These are phyloP conservation scores for Fusarium penzigii DNA, from an alignment of 2,329 filamentous ascomycete genomes.

Conservation along the genomic window DNA sequence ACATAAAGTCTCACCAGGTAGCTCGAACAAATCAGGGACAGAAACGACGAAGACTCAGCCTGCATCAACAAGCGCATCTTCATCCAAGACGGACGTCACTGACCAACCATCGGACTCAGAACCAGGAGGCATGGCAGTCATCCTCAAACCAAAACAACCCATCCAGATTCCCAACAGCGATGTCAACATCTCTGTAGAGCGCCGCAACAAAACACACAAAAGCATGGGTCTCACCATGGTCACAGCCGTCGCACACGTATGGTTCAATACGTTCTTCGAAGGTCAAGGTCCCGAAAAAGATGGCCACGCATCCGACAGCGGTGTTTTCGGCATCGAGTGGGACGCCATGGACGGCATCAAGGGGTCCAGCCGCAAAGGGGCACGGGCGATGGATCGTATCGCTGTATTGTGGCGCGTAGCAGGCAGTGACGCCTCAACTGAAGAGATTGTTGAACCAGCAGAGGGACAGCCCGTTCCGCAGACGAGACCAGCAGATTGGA, in stretches of 20 bases:
- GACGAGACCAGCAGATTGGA: constrained; percentile 73
- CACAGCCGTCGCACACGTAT: constrained; percentile 89
- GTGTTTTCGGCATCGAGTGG: constrained; percentile 60
- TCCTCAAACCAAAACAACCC: constrained; percentile 71
- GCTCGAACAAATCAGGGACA: constrained; percentile 13
- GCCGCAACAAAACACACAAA: constrained; percentile 76
- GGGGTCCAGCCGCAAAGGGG: constrained; percentile 80
- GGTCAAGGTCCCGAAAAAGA: constrained; percentile 70
- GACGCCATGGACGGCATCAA: constrained; percentile 90
- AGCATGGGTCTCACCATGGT: constrained; percentile 85
- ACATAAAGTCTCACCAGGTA: constrained; percentile 30
- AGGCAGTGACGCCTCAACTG: constrained; percentile 24
- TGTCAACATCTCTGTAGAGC: constrained; percentile 86
- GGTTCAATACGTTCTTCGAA: constrained; percentile 97
- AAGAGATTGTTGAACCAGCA: constrained; percentile 60
- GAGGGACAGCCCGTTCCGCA: constrained; percentile 71
- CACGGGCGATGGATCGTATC: constrained; percentile 76
- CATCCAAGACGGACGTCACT: constrained; percentile 18
- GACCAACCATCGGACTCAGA: constrained; percentile 42
- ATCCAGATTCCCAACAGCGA: constrained; percentile 79
- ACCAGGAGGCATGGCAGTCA: constrained; percentile 68
- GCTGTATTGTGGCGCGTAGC: constrained; percentile 78
- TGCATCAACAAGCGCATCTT: constrained; percentile 9
- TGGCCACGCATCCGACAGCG: constrained; percentile 67
- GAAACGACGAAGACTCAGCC: constrained; percentile 27